Evolutionary conservation across 192 early-diverging fungal genomes (phyloP), one percentile per base, ranked within the genome.

Genomic region (Powellomyces hirtus): DNA sequence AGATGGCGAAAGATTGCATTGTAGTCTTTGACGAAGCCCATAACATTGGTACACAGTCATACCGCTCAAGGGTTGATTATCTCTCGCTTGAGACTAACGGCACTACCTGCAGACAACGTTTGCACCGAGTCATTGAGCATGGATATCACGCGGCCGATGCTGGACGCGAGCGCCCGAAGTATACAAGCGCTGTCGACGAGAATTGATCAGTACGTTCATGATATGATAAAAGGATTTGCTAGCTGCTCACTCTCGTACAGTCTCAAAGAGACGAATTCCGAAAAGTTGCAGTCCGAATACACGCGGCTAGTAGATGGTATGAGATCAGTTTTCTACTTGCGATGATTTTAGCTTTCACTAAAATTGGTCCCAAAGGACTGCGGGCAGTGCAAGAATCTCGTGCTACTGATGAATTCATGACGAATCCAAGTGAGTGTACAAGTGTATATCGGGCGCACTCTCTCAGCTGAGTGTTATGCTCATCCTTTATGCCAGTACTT

Each of bases 11-110:
- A 74, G 92, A 98, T 51, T 89, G 89, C 37, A 98, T 99, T 53
- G 90, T 99, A n/a, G 91, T 99, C 0, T 99, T 99, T 81, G 98
- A 99, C 78, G 98, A 99, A 74, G 98, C 98, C 0, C 96, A 99
- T 81, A 98, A 99, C 72, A 98, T 99, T 63, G 97, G 91, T 93
- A 37, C 7, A 1, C 16, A 56, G 53, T 5, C 1, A 29, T 2
- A 14, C 16, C 5, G 14, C 2, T 33, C 31, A 26, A 56, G 3
- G 4, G 16, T 29, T 4, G 4, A 5, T 5, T 26, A 5, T 52
- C 11, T 16, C 4, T 16, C 5, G 31, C 16, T 30, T 6, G 18
- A 1, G 22, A 4, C 59, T 42, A 40, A 61, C 52, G 14, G 11
- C 33, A n/a, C 26, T 7, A 10, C 46, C 11, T 14, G 0, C 61